Base-by-base conservation (phyloP, 2,329 filamentous ascomycete species). In the Aspergillus thermomutatus region DNA sequence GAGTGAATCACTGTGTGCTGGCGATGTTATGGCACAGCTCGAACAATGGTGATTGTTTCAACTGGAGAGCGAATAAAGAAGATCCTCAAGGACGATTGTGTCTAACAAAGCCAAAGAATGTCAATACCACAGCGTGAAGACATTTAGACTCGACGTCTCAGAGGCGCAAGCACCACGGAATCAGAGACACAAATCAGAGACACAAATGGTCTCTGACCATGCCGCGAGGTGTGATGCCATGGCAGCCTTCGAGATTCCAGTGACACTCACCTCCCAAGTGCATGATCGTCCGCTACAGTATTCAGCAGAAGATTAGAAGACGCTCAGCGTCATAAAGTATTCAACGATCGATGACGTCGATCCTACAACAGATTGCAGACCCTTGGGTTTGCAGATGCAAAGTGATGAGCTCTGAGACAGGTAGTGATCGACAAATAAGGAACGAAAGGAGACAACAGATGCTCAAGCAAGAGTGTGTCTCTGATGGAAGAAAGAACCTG, bases 191-290 rank as follows among this genome's bases (percentile, higher is more conserved):
- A 5, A 11, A 14, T 3, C 49, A 50, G 31, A 49, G 34, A 46
- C 43, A 17, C 9, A 5, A 11, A 14, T 3, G 9, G 19, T 46
- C 43, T 46, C 43, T 46, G 43, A 26, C 31, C 7, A 23, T 25
- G 21, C 21, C 43, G 21, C 11, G n/a, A n/a, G n/a, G n/a, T n/a
- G n/a, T n/a, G 19, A 21, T 47, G 52, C 52, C 21, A 40, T 45
- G 43, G 45, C 57, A 58, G 61, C 52, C 59, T 60, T 52, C 41
- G 37, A 47, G 23, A 46, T 23, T 7, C 19, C 43, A 46, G 41
- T 58, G 47, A 53, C 45, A 62, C 61, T 59, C 50, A 64, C 61
- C 51, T 59, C 46, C 53, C 53, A 55, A 50, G 48, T 63, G 61
- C 61, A 62, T 63, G 51, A 49, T 62, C 55, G 53, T 49, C 49